Evolutionary conservation across 2,329 filamentous ascomycete species (phyloP), one percentile per base, ranked within the genome.

Genomic region (Neoascochyta sp.): DNA sequence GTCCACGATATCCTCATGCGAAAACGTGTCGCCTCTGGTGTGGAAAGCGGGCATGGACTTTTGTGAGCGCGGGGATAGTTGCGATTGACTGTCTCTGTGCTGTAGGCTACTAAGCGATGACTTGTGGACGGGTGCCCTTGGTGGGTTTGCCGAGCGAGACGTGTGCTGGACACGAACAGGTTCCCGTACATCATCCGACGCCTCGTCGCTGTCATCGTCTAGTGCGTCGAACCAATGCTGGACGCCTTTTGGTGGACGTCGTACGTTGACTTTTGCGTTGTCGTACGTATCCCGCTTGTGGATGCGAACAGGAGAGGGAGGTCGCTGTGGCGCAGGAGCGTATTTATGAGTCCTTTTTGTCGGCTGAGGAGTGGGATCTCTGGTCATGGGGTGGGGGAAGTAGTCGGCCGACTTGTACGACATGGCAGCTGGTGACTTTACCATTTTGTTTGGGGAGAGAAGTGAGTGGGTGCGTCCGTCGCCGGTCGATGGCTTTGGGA

Each of bases 201-300:
- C 39, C 12, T 60, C 57, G 10, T 63, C 61, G 18, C 62, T 61
- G 13, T 65, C 63, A 9, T 64, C 61, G 14, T 64, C 60, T 8
- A 69, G 51, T 3, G 62, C 69, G 32, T 73, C 69, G 34, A 73
- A 73, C 69, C 69, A 73, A 37, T 73, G 66, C 36, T 70, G 57
- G 16, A 70, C 67, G 6, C 69, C 69, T 27, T 64, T 68, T 4
- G 68, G 68, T 10, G 69, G 69, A 18, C 67, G 55, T 19, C 66
- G 57, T 11, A 71, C 62, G 33, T 71, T 62, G 15, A 66, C 58
- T 48, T 73, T 72, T 32, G 67, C 60, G 43, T 58, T 66, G 37
- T 70, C 67, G 42, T 63, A 67, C 20, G 60, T 52, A 26, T 68
- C 65, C 16, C 57, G 56, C 32, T 54, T 48, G 39, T 53, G 33